phyloP scores from a whole-genome alignment of 345 rosid genomes.

The rapeseed (Brassica napus) region Da-Ae NC_063436.1:22775501-22776000 shows the following conservation, averaged over 20 bases:
- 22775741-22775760: neutral
- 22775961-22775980: conserved; percentile 3
- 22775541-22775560: no score
- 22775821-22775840: neutral
- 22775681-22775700: neutral
- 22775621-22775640: no score
- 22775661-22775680: neutral
- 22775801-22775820: neutral
- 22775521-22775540: conserved; percentile 56
- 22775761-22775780: neutral
- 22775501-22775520: conserved; percentile 55
- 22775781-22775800: neutral
- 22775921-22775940: neutral
- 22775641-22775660: conserved; percentile 47
- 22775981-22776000: conserved; percentile 1
- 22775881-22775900: neutral
- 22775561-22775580: no score
- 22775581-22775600: no score
- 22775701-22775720: neutral
- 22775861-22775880: neutral
- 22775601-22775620: no score
- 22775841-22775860: neutral
- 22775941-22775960: neutral
- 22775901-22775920: neutral
- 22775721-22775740: no score